A percentile compares a stretch with the other conserved stretches of the same genome.
Evolutionary conservation across 2,329 filamentous ascomycete species (phyloP).

Genomic region (Pestalotiopsis sp.): DNA sequence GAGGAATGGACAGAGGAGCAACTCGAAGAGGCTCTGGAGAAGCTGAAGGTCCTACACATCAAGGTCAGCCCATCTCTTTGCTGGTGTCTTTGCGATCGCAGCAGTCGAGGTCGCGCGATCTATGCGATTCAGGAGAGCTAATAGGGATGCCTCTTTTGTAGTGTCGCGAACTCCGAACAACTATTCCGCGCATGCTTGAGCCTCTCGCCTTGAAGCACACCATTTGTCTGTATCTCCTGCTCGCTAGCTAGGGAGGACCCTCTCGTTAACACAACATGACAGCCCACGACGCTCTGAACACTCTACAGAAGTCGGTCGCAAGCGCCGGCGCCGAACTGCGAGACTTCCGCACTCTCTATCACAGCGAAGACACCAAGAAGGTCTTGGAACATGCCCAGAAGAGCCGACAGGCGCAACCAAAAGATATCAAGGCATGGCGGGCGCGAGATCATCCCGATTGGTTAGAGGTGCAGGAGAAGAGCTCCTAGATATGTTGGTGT

Average conservation of each 20-base stretch:
- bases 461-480: conserved; percentile 34
- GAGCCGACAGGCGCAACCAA: conserved; percentile 54
- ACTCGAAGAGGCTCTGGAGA: conserved; percentile 48
- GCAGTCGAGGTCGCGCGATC: background rate
- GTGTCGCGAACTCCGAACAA: conserved; percentile 48
- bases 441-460: conserved; percentile 61
- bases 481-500: background rate
- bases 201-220: conserved; percentile 50
- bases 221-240: conserved; percentile 45
- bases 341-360: conserved; percentile 49
- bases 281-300: conserved; percentile 52
- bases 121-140: background rate
- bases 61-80: conserved; percentile 35
- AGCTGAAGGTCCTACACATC: conserved; percentile 54
- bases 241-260: background rate
- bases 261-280: background rate
- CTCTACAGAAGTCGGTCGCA: conserved; percentile 48
- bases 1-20: conserved; percentile 48
- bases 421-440: conserved; percentile 59
- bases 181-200: conserved; percentile 51
- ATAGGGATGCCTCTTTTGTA: conserved; percentile 24
- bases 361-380: conserved; percentile 45
- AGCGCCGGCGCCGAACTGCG: conserved; percentile 51
- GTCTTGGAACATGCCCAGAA: conserved; percentile 53
- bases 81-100: no score